A percentile compares a stretch with the other conserved stretches of the same genome.
Evolutionary conservation across 1,139 yeast species (phyloP).

Genomic region (Debaryomyces coudertii): DNA sequence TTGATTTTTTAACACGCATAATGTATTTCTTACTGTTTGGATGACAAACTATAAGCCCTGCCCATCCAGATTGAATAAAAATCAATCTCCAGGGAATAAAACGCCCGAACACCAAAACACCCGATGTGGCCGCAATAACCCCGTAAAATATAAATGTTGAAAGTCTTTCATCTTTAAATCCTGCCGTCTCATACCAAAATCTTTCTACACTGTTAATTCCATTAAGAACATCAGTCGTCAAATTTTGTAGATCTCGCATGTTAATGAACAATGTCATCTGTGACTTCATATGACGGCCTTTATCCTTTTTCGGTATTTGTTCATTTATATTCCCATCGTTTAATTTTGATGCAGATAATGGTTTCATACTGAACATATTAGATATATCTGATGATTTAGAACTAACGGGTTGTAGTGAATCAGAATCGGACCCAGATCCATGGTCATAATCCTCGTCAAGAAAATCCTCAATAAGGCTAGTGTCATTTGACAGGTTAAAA

Average conservation of each 20-base stretch:
- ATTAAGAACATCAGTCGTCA: slow-evolving; percentile 58
- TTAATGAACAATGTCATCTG: slow-evolving; percentile 53
- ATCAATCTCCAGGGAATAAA: slow-evolving; percentile 69
- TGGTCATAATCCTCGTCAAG: slow-evolving; percentile 20
- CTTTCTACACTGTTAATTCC: slow-evolving; percentile 56
- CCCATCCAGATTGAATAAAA: slow-evolving; percentile 63
- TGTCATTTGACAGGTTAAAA: slow-evolving; percentile 47
- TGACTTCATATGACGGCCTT: slow-evolving; percentile 30
- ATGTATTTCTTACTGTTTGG: slow-evolving; percentile 52
- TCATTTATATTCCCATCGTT: slow-evolving; percentile 3
- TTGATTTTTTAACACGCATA: slow-evolving; percentile 17
- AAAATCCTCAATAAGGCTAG: slow-evolving; percentile 41
- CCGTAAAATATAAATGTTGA: slow-evolving; percentile 60
- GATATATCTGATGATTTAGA: slow-evolving; percentile 28
- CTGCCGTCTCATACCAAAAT: slow-evolving; percentile 65
- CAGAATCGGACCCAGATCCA: slow-evolving; percentile 10
- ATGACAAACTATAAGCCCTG: slow-evolving; percentile 50
- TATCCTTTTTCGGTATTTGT: slow-evolving; percentile 21
- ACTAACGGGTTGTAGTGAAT: slow-evolving; percentile 18
- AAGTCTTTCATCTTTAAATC: slow-evolving; percentile 69
- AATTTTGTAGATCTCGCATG: slow-evolving; percentile 64
- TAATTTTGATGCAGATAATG: slow-evolving; percentile 9
- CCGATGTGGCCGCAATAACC: slow-evolving; percentile 35
- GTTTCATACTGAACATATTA: slow-evolving; percentile 14
- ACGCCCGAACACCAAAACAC: slow-evolving; percentile 56